These are phyloP conservation scores for Eimeria sp. DNA, from an alignment of 169 alveolate genomes.

Conservation along the genomic window DNA sequence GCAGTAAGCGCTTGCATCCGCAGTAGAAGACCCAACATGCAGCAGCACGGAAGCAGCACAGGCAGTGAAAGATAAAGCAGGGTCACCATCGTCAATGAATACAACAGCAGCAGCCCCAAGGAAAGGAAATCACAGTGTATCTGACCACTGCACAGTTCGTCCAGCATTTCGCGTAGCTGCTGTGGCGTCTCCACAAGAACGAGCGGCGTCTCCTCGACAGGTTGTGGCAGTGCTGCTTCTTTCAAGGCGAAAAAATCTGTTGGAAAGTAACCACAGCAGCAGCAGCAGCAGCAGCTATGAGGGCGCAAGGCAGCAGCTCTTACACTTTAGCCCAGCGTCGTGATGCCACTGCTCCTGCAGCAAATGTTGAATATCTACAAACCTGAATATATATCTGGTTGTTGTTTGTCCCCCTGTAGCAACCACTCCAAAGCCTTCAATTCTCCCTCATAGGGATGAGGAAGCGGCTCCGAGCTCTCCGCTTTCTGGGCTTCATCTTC, in stretches of 20 bases:
- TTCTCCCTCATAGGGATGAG: slow-evolving; percentile 80
- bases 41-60: background rate
- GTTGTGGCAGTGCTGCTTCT: slow-evolving; percentile 7
- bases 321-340: background rate
- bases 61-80: background rate
- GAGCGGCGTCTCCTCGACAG: slow-evolving; percentile 88
- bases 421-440: slow-evolving; percentile 56
- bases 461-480: slow-evolving; percentile 65
- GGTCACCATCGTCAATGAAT: background rate
- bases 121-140: background rate
- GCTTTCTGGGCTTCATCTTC: background rate
- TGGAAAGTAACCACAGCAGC: background rate
- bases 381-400: slow-evolving; percentile 23
- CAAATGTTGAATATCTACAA: background rate
- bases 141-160: slow-evolving; percentile 83
- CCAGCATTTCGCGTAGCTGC: slow-evolving; percentile 87
- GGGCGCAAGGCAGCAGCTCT: background rate
- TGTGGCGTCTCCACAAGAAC: slow-evolving; percentile 88
- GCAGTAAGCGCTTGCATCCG: background rate
- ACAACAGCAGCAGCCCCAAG: background rate
- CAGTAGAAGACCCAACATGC: background rate
- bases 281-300: background rate
- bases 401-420: slow-evolving; percentile 18
- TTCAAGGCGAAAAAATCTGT: slow-evolving; percentile 17
- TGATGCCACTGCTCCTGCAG: background rate